A percentile compares a stretch with the other conserved stretches of the same genome.
Conservation (phyloP, 1,284 basidiomycete species). For the Thelephora terrestris region DNA sequence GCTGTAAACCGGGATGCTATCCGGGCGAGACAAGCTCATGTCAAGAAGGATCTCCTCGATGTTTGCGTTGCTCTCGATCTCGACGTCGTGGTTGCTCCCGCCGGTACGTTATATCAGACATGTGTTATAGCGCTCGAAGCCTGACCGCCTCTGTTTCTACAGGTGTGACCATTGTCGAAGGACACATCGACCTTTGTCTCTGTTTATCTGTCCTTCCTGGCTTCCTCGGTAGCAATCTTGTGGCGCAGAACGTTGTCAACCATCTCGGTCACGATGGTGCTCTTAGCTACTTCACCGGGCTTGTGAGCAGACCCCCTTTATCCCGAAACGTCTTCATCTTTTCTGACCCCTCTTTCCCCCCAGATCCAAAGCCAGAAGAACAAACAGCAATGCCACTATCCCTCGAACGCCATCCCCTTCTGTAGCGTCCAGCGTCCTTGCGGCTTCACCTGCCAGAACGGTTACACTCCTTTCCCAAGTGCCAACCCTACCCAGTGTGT, state of each 20-base stretch:
- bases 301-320: conserved; percentile 8
- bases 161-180: conserved; percentile 10
- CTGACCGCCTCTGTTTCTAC: conserved; percentile 1
- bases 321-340: not conserved
- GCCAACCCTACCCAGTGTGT: conserved; percentile 6
- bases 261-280: conserved; percentile 8
- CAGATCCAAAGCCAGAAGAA: conserved; percentile 11
- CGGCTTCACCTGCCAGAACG: conserved; percentile 9
- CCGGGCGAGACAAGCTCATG: conserved; percentile 11
- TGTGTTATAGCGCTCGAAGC: not conserved
- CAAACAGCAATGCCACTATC: conserved; percentile 11
- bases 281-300: conserved; percentile 6
- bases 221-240: conserved; percentile 12
- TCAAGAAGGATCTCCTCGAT: conserved; percentile 12
- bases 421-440: conserved; percentile 9
- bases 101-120: conserved; percentile 5
- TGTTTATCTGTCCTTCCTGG: conserved; percentile 14
- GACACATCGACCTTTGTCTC: conserved; percentile 15
- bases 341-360: not conserved
- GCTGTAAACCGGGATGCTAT: conserved; percentile 5
- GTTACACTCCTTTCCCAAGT: conserved; percentile 9
- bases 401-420: conserved; percentile 9
- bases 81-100: conserved; percentile 10
- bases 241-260: conserved; percentile 8
- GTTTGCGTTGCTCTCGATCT: conserved; percentile 14